Evolutionary conservation across 768 basidiomycete species (phyloP).

Genomic region (Pulveroboletus sp.): DNA sequence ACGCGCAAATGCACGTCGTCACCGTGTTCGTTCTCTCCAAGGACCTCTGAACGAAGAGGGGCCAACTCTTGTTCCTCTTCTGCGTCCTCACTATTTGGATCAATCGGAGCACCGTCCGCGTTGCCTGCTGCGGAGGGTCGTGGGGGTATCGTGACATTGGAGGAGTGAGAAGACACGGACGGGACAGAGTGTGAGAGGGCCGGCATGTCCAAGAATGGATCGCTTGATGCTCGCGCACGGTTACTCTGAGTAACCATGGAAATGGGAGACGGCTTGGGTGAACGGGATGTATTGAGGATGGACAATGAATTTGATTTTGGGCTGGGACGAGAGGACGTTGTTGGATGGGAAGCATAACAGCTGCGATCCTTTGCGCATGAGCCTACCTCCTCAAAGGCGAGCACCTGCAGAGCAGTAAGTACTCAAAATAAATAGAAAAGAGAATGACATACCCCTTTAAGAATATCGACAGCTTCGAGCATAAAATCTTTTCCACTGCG

Average conservation of each 20-base stretch:
- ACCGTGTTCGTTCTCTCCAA: slow-evolving; percentile 31
- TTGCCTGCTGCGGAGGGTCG: slow-evolving; percentile 31
- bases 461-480: slow-evolving; percentile 84
- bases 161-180: slow-evolving; percentile 52
- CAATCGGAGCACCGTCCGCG: slow-evolving; percentile 42
- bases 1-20: slow-evolving; percentile 63
- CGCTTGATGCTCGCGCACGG: slow-evolving; percentile 71
- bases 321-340: slow-evolving; percentile 47
- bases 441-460: slow-evolving; percentile 73
- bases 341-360: slow-evolving; percentile 37
- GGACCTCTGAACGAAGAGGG: slow-evolving; percentile 33
- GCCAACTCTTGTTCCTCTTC: slow-evolving; percentile 35
- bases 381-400: slow-evolving; percentile 73
- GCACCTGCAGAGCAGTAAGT: slow-evolving; percentile 36
- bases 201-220: slow-evolving; percentile 78
- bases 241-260: slow-evolving; percentile 49
- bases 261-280: slow-evolving; percentile 39
- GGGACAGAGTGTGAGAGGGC: slow-evolving; percentile 52
- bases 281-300: slow-evolving; percentile 19
- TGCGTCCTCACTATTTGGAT: slow-evolving; percentile 27
- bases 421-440: slow-evolving; percentile 13
- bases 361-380: slow-evolving; percentile 28
- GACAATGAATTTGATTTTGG: slow-evolving; percentile 56
- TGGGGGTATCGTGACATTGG: slow-evolving; percentile 30
- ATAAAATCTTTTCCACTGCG: slow-evolving; percentile 90